Conservation (phyloP, 345 rosid genomes). For the Psidium friedrichsthalianum region DNA sequence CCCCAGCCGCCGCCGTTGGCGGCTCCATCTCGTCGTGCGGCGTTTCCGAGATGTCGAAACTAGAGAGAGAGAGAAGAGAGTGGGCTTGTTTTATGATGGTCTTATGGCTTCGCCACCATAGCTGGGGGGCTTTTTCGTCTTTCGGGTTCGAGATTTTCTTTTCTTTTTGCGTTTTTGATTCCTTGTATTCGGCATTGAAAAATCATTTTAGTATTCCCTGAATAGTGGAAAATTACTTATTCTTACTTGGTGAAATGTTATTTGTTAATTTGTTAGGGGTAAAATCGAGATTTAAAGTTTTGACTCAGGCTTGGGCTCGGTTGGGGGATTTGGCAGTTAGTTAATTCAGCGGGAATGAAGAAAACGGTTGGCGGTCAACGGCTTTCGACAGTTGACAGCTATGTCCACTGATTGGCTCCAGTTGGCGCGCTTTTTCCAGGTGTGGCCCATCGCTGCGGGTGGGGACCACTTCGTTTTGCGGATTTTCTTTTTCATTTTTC, state of each 20-base stretch:
- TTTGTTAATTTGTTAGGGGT: no score
- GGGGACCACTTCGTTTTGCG: not conserved
- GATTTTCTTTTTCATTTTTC: not conserved
- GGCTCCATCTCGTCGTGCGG: slow-evolving; percentile 34
- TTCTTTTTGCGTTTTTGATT: not conserved
- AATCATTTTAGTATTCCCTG: not conserved
- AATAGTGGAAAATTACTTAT: not conserved
- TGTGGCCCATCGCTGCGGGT: not conserved
- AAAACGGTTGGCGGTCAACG: not conserved
- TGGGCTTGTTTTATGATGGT: not conserved
- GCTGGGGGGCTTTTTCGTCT: not conserved
- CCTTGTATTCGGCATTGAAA: not conserved
- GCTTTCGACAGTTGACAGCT: not conserved
- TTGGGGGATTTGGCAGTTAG: not conserved
- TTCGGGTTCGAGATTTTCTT: not conserved
- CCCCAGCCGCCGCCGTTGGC: not conserved
- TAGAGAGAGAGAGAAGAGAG: not conserved
- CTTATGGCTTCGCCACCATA: not conserved
- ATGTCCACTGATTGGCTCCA: not conserved
- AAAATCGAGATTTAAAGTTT: no score
- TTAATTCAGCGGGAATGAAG: not conserved
- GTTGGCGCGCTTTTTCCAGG: not conserved
- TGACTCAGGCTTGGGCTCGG: not conserved
- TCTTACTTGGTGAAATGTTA: not conserved
- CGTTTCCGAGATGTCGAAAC: slow-evolving; percentile 68